Base-by-base conservation (phyloP, 495 filamentous ascomycete species). In the Hyaloscypha variabilis region DNA sequence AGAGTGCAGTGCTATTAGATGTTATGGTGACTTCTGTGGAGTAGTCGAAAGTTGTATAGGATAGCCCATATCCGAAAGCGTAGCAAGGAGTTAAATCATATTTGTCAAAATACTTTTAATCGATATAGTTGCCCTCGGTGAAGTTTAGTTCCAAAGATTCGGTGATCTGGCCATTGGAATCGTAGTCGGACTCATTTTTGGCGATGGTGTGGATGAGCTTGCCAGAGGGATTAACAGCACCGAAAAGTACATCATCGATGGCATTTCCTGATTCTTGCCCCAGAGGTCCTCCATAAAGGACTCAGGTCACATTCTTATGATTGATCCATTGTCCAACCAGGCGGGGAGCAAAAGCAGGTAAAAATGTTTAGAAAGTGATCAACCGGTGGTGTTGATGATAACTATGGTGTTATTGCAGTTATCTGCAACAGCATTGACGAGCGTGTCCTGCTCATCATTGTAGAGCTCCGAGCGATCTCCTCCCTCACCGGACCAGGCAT, bases 261-360 rank as follows among this genome's bases (percentile, higher is more conserved):
- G 90, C 84, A 76, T 94, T 92, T 50, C 94, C 94, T 26, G 89
- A 91, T 73, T 98, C 90, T 72, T 97, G 89, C 11, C 94, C 94
- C 0, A 93, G 93, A 55, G 96, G 73, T 72, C 93, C 92, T 66
- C 93, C 92, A 87, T 91, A 96, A n/a, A 97, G 71, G 49, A 98
- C 21, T 11, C 46, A 39, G 31, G 56, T 65, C 21, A 59, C 42
- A 21, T 60, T 65, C 1, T 31, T n/a, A 21, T 65, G 4, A 13
- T 59, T 42, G 34, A 54, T 54, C 63, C 56, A 65, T 3, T 34
- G 25, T 10, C 56, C 61, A 5, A 64, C 25, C 58, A 49, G 13
- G 19, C 54, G 52, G 10, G 34, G 21, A 11, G 31, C 31, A 10
- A 53, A 46, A 24, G 30, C 24, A n/a, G n/a, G n/a, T n/a, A n/a